A percentile compares a stretch with the other conserved stretches of the same genome.
Conservation (phyloP, 2,329 filamentous ascomycete species). For the Cladosporium sphaerospermum region DNA sequence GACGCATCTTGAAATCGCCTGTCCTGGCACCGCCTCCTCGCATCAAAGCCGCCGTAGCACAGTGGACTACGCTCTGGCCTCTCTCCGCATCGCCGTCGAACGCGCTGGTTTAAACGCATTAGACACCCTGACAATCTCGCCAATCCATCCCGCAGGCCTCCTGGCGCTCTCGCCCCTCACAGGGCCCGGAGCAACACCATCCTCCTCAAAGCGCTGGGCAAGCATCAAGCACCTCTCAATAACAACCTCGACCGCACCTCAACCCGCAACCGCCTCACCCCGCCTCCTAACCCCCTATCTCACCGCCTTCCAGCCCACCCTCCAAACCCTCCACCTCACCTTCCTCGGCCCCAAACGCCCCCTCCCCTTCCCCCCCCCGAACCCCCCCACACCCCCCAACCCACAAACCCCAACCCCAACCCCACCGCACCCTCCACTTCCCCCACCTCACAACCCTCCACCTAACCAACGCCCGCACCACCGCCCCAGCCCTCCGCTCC, state of each 20-base stretch:
- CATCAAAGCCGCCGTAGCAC: conserved; percentile 69
- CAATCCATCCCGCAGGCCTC: conserved; percentile 68
- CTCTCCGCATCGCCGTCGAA: conserved; percentile 76
- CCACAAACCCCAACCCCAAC: no score
- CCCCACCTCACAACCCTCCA: conserved; percentile 61
- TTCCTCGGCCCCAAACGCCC: conserved; percentile 71
- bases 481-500: conserved; percentile 61
- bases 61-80: conserved; percentile 85
- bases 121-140: conserved; percentile 62
- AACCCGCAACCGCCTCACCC: not conserved
- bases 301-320: conserved; percentile 49
- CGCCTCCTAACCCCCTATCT: conserved; percentile 72
- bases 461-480: conserved; percentile 66
- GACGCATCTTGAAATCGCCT: conserved; percentile 68
- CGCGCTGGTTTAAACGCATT: conserved; percentile 61
- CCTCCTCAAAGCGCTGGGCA: conserved; percentile 65
- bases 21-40: conserved; percentile 60
- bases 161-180: conserved; percentile 69
- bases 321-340: conserved; percentile 62
- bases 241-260: conserved; percentile 50
- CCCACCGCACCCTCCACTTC: conserved; percentile 61
- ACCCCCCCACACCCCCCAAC: not conserved
- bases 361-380: conserved; percentile 57
- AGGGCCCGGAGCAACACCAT: conserved; percentile 68
- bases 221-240: conserved; percentile 71